Base-by-base conservation (phyloP, 345 rosid species). In the Acer saccharum region DNA sequence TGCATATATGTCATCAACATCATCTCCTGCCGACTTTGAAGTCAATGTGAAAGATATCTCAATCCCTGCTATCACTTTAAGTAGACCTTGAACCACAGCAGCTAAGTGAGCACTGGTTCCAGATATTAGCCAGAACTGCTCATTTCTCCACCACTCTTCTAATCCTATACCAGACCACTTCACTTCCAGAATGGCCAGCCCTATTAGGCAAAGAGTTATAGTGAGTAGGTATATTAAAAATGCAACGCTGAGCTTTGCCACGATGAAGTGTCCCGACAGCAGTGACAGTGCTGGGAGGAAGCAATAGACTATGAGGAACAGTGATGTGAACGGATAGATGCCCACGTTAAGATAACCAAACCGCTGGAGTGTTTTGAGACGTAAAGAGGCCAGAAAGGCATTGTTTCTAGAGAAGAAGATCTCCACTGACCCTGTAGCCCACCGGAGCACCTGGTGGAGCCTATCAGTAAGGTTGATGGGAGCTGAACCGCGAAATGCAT, bases 61-160 rank as follows among this genome's bases (percentile, higher is more conserved):
- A 5, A 94, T 94, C 50, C 99, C 98, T 10, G 97, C 98, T 4
- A 92, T 69, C 16, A 94, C 97, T 77, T 96, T 94, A 6, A 92
- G 89, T 41, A 96, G 89, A 29, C 97, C 97, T 72, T 92, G 98
- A 13, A 94, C 77, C 8, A 94, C 98, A 0, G 98, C 99, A 6
- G 94, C 93, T 3, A 91, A 80, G 81, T 94, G 99, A 71, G 98
- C 86, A n/a, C 97, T 96, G 20, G 98, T 92, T 48, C 98, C 98
- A 0, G 95, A 88, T 52, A 94, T 96, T 11, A 96, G 90, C 98
- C 97, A 94, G 81, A 92, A 96, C 75, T 96, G 98, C 75, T 96
- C 98, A 50, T 96, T 96, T 83, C 99, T 86, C 98, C 99, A 96
- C 99, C 99, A 96, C 57, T 96, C 98, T 76, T 96, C 97, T 57